phyloP scores from a whole-genome alignment of 2,329 filamentous ascomycete genomes.

The Ilyonectria destructans region DNA sequence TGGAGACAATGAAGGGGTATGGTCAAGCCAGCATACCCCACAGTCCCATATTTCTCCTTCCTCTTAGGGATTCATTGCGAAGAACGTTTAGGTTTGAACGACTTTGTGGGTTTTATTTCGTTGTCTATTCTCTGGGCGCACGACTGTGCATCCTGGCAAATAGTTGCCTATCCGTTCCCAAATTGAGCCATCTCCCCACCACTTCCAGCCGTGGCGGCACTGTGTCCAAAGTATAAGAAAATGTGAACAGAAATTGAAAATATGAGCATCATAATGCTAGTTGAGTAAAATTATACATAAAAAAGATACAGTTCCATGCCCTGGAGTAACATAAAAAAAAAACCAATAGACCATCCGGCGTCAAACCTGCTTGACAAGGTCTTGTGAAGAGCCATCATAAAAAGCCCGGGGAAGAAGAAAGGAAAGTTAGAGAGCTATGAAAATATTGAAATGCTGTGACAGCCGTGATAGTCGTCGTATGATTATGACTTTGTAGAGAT shows the following conservation, averaged over 20 bases:
- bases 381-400: background rate
- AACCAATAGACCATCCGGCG: slow-evolving; percentile 11
- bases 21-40: background rate
- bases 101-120: background rate
- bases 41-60: background rate
- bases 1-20: background rate
- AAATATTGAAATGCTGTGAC: slow-evolving; percentile 39
- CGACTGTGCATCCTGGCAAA: background rate
- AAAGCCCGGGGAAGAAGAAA: slow-evolving; percentile 10
- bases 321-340: slow-evolving; percentile 22
- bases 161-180: background rate
- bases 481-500: slow-evolving; percentile 32
- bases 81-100: background rate
- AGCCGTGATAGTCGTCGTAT: slow-evolving; percentile 39
- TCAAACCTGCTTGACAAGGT: slow-evolving; percentile 17
- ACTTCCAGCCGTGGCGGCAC: background rate
- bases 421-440: slow-evolving; percentile 19
- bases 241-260: background rate
- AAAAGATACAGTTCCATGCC: slow-evolving; percentile 20
- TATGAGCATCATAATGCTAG: slow-evolving; percentile 3
- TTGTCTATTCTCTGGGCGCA: background rate
- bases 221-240: background rate
- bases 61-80: background rate
- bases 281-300: slow-evolving; percentile 21
- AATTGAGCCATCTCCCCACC: background rate